A percentile compares a stretch with the other conserved stretches of the same genome.
Conservation (phyloP, 257 asterid species). For the Paulownia fortunei region DNA sequence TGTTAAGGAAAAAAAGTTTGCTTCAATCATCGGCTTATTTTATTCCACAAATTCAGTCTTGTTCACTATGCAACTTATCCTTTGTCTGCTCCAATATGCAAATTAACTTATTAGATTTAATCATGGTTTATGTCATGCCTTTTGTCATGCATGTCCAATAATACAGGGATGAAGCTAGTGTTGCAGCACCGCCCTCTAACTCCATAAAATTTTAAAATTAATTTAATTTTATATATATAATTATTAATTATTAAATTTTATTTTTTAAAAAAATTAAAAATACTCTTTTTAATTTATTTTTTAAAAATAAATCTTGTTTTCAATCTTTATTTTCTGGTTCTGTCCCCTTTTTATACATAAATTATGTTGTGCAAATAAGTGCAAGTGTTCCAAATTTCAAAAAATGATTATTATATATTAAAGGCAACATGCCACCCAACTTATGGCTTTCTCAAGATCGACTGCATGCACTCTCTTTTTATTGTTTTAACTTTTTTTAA, state of each 20-base stretch:
- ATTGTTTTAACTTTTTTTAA: background rate
- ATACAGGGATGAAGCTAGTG: no score
- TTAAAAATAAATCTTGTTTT: no score
- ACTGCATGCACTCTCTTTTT: background rate
- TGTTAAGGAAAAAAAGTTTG: background rate
- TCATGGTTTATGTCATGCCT: slow-evolving; percentile 4
- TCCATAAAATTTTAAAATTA: no score
- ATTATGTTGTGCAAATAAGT: no score
- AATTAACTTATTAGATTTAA: background rate
- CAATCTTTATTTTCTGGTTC: no score
- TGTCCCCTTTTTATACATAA: no score
- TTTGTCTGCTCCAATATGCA: slow-evolving; percentile 18
- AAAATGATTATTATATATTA: background rate
- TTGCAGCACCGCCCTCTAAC: no score
- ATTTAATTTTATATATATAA: no score
- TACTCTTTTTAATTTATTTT: no score
- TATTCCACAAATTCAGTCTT: background rate
- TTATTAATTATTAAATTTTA: no score
- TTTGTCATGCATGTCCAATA: slow-evolving; percentile 22
- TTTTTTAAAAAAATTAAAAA: no score
- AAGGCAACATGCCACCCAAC: background rate
- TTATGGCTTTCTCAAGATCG: background rate
- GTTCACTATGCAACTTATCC: background rate
- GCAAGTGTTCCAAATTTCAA: no score
- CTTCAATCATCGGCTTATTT: slow-evolving; percentile 15